Conservation (phyloP, 2,329 filamentous ascomycete genomes). For the Trichoderma polysporum region DNA sequence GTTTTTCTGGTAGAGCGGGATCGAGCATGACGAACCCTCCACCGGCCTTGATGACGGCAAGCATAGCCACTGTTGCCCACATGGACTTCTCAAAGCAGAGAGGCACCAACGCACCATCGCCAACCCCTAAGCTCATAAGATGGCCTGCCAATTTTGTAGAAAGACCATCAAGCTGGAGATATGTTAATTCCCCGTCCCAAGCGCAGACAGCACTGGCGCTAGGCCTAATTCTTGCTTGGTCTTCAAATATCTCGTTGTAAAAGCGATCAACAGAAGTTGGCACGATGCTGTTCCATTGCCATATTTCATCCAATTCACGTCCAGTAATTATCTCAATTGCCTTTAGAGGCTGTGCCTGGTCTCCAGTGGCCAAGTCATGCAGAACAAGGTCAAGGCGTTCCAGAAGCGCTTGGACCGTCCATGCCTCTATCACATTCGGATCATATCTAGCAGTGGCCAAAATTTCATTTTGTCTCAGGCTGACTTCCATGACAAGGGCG, state of each 20-base stretch:
- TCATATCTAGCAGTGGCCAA: too few relatives aligned
- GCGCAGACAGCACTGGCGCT: too few relatives aligned
- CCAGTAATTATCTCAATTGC: neutral
- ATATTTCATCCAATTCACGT: neutral
- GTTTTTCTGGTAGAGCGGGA: neutral
- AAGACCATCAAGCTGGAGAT: neutral
- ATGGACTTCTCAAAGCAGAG: constrained; percentile 31
- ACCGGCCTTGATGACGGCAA: constrained; percentile 31
- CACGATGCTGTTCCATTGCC: neutral
- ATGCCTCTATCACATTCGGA: too few relatives aligned
- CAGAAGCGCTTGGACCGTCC: too few relatives aligned
- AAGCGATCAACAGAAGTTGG: too few relatives aligned
- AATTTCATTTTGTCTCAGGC: too few relatives aligned
- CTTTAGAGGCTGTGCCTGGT: neutral
- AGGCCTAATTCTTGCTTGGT: too few relatives aligned
- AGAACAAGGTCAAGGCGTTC: too few relatives aligned
- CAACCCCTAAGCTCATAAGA: constrained; percentile 25
- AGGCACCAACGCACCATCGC: constrained; percentile 32
- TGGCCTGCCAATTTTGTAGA: constrained; percentile 40
- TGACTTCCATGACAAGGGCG: too few relatives aligned
- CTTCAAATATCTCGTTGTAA: too few relatives aligned
- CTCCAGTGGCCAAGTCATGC: too few relatives aligned
- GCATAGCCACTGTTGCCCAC: constrained; percentile 25
- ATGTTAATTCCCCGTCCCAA: constrained; percentile 1
- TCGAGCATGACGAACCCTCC: constrained; percentile 28